phyloP scores from a whole-genome alignment of 148 eudicot species.

The Rhododendron simsii region DNA sequence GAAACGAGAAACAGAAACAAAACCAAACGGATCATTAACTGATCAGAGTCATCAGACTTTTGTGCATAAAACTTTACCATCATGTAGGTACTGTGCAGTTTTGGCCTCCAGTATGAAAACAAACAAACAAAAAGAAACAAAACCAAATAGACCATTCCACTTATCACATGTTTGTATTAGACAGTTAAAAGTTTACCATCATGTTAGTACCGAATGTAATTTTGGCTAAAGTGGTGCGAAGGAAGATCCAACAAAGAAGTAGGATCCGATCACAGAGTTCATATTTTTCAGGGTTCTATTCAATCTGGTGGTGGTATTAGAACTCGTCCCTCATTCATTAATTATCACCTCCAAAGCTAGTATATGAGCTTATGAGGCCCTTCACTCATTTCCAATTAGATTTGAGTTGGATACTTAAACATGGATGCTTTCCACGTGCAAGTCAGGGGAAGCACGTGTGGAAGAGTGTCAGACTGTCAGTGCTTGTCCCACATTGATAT shows the following conservation, averaged over 20 bases:
- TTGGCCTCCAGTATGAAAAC: not conserved
- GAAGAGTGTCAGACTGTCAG: not conserved
- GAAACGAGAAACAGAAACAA: not conserved
- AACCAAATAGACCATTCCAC: not conserved
- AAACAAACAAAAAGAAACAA: not conserved
- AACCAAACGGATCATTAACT: not conserved
- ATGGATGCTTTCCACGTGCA: not conserved
- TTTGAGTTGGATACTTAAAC: not conserved
- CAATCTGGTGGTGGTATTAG: not conserved
- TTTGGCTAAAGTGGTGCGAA: not conserved
- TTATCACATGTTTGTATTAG: not conserved
- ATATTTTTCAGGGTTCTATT: not conserved
- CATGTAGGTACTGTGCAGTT: not conserved
- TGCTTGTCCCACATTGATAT: not conserved
- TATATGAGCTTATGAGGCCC: not conserved
- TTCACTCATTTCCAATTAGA: not conserved
- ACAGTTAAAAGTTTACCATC: not conserved
- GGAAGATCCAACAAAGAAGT: not conserved
- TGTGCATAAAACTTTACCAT: not conserved
- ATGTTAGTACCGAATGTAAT: not conserved
- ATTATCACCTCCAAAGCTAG: not conserved
- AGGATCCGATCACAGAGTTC: not conserved
- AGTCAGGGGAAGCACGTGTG: not conserved
- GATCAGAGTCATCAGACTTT: not conserved
- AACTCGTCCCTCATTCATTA: not conserved